Evolutionary conservation across 805 yeast genomes (phyloP).

Genomic region (Trichomonascus vanleenenianus): DNA sequence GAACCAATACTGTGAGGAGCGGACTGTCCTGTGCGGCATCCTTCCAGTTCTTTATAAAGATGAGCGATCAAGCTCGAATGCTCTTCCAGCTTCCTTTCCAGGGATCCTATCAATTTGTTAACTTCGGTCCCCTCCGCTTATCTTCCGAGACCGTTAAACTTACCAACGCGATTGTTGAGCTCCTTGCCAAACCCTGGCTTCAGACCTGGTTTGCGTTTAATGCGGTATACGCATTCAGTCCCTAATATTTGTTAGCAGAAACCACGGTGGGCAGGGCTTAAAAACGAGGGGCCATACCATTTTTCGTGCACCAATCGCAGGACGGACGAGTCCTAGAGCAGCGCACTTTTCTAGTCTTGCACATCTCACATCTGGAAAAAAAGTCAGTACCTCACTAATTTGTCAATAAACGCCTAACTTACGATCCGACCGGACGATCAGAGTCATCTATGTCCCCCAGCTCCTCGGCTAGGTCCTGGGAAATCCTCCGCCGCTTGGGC

Average conservation of each 20-base stretch:
- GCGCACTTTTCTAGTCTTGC: conserved; percentile 19
- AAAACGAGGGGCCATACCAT: conserved; percentile 6
- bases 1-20: background rate
- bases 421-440: no score
- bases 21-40: conserved; percentile 2
- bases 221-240: conserved; percentile 17
- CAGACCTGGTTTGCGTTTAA: conserved; percentile 21
- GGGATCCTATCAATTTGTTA: background rate
- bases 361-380: conserved; percentile 14
- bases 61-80: background rate
- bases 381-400: no score
- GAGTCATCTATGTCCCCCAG: no score
- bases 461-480: no score
- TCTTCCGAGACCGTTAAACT: background rate
- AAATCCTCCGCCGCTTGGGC: no score
- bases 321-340: conserved; percentile 19
- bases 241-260: no score
- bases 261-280: no score
- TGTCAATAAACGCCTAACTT: no score
- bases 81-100: background rate
- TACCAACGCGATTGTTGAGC: conserved; percentile 16
- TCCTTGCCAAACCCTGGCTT: conserved; percentile 21
- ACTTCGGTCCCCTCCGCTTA: no score
- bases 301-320: conserved; percentile 18
- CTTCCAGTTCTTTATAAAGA: background rate